phyloP scores from a whole-genome alignment of 2,329 filamentous ascomycete species.

The Cladobotryum protrusum region DNA sequence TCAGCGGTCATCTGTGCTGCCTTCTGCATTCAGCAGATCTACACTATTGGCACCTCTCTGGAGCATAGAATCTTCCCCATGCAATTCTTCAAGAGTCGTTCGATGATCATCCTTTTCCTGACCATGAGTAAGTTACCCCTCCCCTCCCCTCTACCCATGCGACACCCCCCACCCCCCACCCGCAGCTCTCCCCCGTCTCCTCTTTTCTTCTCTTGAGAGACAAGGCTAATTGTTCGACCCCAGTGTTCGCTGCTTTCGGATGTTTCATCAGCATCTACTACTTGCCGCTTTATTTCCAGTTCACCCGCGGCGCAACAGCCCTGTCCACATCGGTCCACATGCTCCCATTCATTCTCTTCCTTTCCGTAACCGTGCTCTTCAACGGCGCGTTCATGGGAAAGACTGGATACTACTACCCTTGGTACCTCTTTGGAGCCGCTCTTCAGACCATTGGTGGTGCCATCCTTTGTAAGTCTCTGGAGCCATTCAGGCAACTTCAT shows the following conservation, averaged over 20 bases:
- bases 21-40: conserved; percentile 41
- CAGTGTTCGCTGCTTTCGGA: conserved; percentile 13
- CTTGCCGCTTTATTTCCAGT: conserved; percentile 45
- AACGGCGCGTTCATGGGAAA: conserved; percentile 31
- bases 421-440: conserved; percentile 29
- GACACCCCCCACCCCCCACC: too few relatives aligned
- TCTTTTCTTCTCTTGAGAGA: too few relatives aligned
- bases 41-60: conserved; percentile 13
- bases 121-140: conserved; percentile 22
- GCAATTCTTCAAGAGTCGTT: conserved; percentile 34
- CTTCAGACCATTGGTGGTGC: conserved; percentile 27
- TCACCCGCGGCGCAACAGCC: conserved; percentile 33
- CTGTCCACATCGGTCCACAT: conserved; percentile 33
- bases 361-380: conserved; percentile 28
- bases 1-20: conserved; percentile 30
- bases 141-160: neutral
- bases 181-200: too few relatives aligned
- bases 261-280: conserved; percentile 36
- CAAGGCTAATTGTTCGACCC: neutral
- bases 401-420: conserved; percentile 34
- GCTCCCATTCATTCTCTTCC: conserved; percentile 33
- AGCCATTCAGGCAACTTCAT: neutral
- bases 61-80: conserved; percentile 39
- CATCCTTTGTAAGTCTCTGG: conserved; percentile 23
- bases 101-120: conserved; percentile 37